Conservation (phyloP, 1,284 basidiomycete species). For the Cutaneotrichosporon daszewskae region DNA sequence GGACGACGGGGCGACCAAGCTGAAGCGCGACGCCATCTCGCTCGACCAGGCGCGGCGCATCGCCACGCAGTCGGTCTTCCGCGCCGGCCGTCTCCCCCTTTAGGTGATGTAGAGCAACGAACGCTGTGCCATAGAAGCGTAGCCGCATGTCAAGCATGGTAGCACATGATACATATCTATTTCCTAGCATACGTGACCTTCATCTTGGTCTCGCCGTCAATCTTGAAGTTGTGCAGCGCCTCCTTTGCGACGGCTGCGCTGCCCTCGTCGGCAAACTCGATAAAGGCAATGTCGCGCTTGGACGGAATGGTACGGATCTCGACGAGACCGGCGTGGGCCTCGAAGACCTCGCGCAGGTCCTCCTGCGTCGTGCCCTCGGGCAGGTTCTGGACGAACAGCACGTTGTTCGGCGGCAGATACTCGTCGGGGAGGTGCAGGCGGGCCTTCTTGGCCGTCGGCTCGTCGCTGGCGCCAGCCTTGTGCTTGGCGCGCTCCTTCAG, state of each 20-base stretch:
- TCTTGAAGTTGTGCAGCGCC: slow-evolving; percentile 90
- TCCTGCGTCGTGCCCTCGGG: slow-evolving; percentile 83
- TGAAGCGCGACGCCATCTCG: slow-evolving; percentile 73
- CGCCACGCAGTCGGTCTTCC: slow-evolving; percentile 51
- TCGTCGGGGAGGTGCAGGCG: slow-evolving; percentile 97
- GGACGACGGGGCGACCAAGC: slow-evolving; percentile 50
- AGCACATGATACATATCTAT: not conserved
- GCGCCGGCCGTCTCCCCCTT: slow-evolving; percentile 36
- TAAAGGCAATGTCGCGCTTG: slow-evolving; percentile 92
- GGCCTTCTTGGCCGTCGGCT: slow-evolving; percentile 43
- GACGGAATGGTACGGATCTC: slow-evolving; percentile 95
- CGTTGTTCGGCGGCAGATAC: slow-evolving; percentile 97
- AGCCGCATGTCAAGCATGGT: not conserved
- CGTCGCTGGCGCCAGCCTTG: slow-evolving; percentile 54
- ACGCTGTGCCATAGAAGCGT: too few species aligned
- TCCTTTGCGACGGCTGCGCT: slow-evolving; percentile 87
- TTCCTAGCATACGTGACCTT: slow-evolving; percentile 13
- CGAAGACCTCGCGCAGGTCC: slow-evolving; percentile 78
- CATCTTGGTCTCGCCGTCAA: slow-evolving; percentile 53
- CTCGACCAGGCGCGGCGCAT: slow-evolving; percentile 71
- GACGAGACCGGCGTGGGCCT: slow-evolving; percentile 85
- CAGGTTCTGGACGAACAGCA: slow-evolving; percentile 94
- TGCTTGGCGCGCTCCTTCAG: slow-evolving; percentile 74
- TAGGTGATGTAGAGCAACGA: too few species aligned
- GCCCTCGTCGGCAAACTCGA: slow-evolving; percentile 86